phyloP scores from a whole-genome alignment of 2,329 filamentous ascomycete species.

The Monosporascus sp. region DNA sequence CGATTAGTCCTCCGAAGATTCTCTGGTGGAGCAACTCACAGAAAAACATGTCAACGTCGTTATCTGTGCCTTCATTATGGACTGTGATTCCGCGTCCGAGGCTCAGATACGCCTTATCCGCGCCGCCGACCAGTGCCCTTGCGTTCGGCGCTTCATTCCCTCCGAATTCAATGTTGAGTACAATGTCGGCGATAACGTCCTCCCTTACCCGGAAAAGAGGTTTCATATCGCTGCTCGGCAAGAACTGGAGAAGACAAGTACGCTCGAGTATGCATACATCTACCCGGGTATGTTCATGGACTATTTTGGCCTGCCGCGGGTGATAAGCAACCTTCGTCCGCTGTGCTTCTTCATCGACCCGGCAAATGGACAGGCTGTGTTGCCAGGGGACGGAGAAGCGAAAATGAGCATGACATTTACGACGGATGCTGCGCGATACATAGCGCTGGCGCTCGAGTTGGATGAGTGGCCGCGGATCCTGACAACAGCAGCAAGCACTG shows the following conservation, averaged over 20 bases:
- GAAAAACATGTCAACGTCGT: slow-evolving; percentile 21
- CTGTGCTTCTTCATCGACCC: slow-evolving; percentile 27
- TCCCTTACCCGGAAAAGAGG: slow-evolving; percentile 29
- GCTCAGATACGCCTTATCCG: slow-evolving; percentile 29
- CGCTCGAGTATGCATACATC: slow-evolving; percentile 28
- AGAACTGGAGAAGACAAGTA: slow-evolving; percentile 24
- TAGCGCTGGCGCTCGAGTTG: slow-evolving; percentile 24
- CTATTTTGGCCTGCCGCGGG: slow-evolving; percentile 27
- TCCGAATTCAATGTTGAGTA: slow-evolving; percentile 35
- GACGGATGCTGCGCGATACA: slow-evolving; percentile 26
- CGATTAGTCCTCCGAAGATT: slow-evolving; percentile 22
- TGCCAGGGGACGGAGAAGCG: slow-evolving; percentile 26
- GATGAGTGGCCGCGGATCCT: slow-evolving; percentile 25
- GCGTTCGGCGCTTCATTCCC: slow-evolving; percentile 30
- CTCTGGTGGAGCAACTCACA: slow-evolving; percentile 14
- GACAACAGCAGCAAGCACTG: slow-evolving; percentile 21
- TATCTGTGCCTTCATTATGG: slow-evolving; percentile 29
- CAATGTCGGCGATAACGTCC: slow-evolving; percentile 25
- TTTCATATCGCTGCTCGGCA: slow-evolving; percentile 23
- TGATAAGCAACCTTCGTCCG: slow-evolving; percentile 19
- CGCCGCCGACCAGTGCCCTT: slow-evolving; percentile 23
- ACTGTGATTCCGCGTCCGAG: slow-evolving; percentile 23
- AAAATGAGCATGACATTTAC: slow-evolving; percentile 28
- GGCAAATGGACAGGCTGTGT: slow-evolving; percentile 16
- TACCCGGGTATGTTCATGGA: slow-evolving; percentile 34